Conservation (phyloP, 1,139 yeast genomes). For the Zygoascus hellenicus region DNA sequence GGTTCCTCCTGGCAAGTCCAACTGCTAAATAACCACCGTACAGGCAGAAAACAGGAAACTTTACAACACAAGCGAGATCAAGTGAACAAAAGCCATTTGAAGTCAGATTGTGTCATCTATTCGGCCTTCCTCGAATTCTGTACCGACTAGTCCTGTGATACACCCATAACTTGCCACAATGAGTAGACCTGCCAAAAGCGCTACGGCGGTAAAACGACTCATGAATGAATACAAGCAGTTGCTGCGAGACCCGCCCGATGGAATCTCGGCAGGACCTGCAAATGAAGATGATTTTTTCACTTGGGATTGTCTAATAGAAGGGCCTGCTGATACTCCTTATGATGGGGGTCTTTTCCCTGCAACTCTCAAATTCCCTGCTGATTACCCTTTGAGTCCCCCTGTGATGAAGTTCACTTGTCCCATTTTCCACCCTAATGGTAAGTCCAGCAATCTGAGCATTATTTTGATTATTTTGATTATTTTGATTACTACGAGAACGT, state of each 20-base stretch:
- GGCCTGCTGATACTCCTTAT: slow-evolving; percentile 90
- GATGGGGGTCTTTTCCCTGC: slow-evolving; percentile 95
- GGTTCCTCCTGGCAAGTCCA: too few relatives aligned
- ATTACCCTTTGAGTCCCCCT: slow-evolving; percentile 93
- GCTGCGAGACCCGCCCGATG: slow-evolving; percentile 84
- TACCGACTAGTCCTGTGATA: too few relatives aligned
- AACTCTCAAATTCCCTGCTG: slow-evolving; percentile 68
- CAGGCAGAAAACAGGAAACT: too few relatives aligned
- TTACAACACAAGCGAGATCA: too few relatives aligned
- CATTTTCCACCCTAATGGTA: slow-evolving; percentile 77
- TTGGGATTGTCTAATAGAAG: slow-evolving; percentile 91
- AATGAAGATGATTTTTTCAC: slow-evolving; percentile 72
- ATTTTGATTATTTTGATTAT: not conserved
- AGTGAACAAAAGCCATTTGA: too few relatives aligned
- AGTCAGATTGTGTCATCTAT: too few relatives aligned
- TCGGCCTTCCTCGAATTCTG: too few relatives aligned
- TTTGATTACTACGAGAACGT: not conserved
- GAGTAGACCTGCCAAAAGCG: slow-evolving; percentile 11
- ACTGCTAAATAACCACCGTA: too few relatives aligned
- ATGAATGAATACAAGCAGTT: slow-evolving; percentile 87
- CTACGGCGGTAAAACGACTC: slow-evolving; percentile 78
- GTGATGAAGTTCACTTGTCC: slow-evolving; percentile 76
- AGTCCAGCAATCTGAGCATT: slow-evolving; percentile 6
- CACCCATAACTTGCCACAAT: slow-evolving; percentile 1
- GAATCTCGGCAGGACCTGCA: slow-evolving; percentile 88